phyloP scores from a whole-genome alignment of 371 early-diverging fungal species.

The Actinomucor elegans region DNA sequence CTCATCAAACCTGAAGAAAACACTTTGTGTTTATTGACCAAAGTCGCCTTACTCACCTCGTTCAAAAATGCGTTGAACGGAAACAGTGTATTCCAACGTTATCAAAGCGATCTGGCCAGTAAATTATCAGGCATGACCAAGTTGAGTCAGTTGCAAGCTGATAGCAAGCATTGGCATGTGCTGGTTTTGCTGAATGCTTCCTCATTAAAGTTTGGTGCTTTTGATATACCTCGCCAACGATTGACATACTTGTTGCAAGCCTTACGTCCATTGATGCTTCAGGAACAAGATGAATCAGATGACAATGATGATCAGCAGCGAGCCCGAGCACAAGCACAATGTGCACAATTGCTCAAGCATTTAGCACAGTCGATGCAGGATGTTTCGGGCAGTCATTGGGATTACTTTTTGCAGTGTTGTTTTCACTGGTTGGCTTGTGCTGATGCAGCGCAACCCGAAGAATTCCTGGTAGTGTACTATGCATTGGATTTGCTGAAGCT shows the following conservation, averaged over 20 bases:
- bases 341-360: slow-evolving; percentile 39
- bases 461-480: slow-evolving; percentile 15
- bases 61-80: slow-evolving; percentile 27
- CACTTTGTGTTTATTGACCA: slow-evolving; percentile 25
- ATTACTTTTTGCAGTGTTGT: slow-evolving; percentile 47
- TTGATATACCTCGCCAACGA: slow-evolving; percentile 51
- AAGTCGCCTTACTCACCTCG: slow-evolving; percentile 30
- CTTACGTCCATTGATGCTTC: slow-evolving; percentile 41
- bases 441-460: slow-evolving; percentile 26
- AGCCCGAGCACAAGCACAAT: slow-evolving; percentile 33
- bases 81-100: slow-evolving; percentile 19
- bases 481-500: slow-evolving; percentile 11
- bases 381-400: slow-evolving; percentile 58
- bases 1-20: slow-evolving; percentile 30
- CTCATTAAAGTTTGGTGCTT: slow-evolving; percentile 25
- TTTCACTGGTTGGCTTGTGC: slow-evolving; percentile 39
- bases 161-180: slow-evolving; percentile 20
- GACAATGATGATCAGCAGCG: slow-evolving; percentile 10
- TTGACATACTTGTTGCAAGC: slow-evolving; percentile 48
- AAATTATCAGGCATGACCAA: slow-evolving; percentile 31
- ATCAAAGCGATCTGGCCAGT: slow-evolving; percentile 45
- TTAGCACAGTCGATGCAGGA: slow-evolving; percentile 52
- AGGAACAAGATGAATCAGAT: neutral
- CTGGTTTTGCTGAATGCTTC: slow-evolving; percentile 38
- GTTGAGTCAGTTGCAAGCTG: slow-evolving; percentile 26